A percentile compares a stretch with the other conserved stretches of the same genome.
These are phyloP conservation scores for Claviceps sp. DNA, from an alignment of 2,329 filamentous ascomycete genomes.

Conservation along the genomic window DNA sequence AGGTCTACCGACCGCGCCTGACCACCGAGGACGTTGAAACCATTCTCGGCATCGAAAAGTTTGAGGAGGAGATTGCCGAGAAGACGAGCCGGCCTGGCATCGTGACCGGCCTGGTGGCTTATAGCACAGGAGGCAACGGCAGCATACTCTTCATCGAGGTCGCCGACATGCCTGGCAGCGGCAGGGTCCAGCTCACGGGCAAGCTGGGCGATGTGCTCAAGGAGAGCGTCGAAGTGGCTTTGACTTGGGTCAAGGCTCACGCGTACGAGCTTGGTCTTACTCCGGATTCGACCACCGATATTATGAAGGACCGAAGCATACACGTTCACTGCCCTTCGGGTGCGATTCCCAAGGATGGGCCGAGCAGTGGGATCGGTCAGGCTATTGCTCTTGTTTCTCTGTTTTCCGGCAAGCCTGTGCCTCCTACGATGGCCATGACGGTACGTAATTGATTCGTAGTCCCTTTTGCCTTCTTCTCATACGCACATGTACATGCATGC, in stretches of 20 bases:
- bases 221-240: constrained; percentile 88
- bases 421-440: constrained; percentile 92
- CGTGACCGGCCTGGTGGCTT: constrained; percentile 91
- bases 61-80: constrained; percentile 90
- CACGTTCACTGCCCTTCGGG: constrained; percentile 95
- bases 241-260: constrained; percentile 95
- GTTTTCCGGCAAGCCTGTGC: constrained; percentile 74
- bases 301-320: constrained; percentile 89
- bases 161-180: constrained; percentile 88
- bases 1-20: constrained; percentile 60
- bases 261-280: constrained; percentile 83
- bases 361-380: constrained; percentile 80
- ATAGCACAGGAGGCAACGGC: constrained; percentile 82
- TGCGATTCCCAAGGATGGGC: constrained; percentile 87
- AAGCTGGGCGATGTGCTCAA: constrained; percentile 95
- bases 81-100: constrained; percentile 74
- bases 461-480: background rate
- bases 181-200: constrained; percentile 86
- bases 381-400: constrained; percentile 86
- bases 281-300: constrained; percentile 67
- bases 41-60: constrained; percentile 85
- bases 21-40: constrained; percentile 71
- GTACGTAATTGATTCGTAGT: constrained; percentile 27
- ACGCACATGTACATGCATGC: background rate
- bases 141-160: constrained; percentile 98